These are phyloP conservation scores for Leptographium wingfieldii DNA, from an alignment of 2,329 filamentous ascomycete species.

Conservation along the genomic window DNA sequence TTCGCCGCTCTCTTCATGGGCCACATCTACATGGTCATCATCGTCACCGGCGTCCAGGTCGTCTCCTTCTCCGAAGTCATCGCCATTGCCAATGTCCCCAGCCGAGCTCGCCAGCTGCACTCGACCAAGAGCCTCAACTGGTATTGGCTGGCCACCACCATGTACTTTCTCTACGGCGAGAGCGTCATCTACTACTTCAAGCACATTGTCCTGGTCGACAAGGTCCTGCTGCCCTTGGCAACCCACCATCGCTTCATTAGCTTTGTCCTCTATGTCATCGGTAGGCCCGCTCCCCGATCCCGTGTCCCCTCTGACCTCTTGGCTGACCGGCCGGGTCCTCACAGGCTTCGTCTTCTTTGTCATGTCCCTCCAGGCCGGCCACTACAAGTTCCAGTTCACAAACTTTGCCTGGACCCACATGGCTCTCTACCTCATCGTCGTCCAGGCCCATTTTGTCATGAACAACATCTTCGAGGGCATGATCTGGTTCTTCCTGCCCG, in stretches of 20 bases:
- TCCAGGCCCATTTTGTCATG: constrained; percentile 98
- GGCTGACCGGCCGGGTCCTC: constrained; percentile 12
- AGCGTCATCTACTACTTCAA: constrained; percentile 99
- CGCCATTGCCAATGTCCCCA: constrained; percentile 89
- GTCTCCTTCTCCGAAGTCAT: constrained; percentile 99
- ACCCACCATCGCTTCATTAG: constrained; percentile 98
- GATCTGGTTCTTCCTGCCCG: constrained; percentile 99
- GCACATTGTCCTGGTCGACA: constrained; percentile 91
- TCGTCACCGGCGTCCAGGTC: constrained; percentile 89
- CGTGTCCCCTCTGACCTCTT: neutral
- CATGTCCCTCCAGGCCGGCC: constrained; percentile 80
- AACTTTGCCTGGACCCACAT: constrained; percentile 99
- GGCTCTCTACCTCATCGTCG: constrained; percentile 94
- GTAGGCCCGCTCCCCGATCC: constrained; percentile 30
- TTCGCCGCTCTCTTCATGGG: constrained; percentile 88
- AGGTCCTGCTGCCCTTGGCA: constrained; percentile 80
- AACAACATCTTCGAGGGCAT: constrained; percentile 99
- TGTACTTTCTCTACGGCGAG: constrained; percentile 99
- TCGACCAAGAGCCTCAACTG: constrained; percentile 96
- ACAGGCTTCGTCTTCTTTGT: constrained; percentile 97
- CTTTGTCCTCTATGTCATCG: constrained; percentile 95
- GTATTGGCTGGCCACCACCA: constrained; percentile 97
- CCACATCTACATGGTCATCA: constrained; percentile 90
- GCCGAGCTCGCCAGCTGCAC: constrained; percentile 74
- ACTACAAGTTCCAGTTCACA: constrained; percentile 98